Percentiles rank a stretch among this genome's conserved stretches.
These are phyloP conservation scores for Colletotrichum theobromicola DNA, from an alignment of 2,329 filamentous ascomycete species.

Conservation along the genomic window DNA sequence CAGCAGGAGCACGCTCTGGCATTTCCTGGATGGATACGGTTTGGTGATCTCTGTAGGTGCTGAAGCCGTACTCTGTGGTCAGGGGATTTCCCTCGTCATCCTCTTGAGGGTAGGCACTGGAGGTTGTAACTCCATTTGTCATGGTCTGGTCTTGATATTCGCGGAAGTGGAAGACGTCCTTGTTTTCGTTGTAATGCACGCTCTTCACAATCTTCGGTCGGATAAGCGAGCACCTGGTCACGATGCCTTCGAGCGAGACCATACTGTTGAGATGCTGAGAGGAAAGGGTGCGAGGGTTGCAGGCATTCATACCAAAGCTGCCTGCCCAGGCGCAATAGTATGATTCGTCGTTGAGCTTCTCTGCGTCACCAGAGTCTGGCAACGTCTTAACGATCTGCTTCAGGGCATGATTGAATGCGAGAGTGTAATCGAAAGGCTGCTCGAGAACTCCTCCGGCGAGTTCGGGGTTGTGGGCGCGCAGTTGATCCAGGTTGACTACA, in stretches of 20 bases:
- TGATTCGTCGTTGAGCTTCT: conserved; percentile 77
- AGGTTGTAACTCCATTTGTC: conserved; percentile 87
- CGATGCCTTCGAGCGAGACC: conserved; percentile 97
- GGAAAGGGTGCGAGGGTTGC: conserved; percentile 91
- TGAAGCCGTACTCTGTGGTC: conserved; percentile 94
- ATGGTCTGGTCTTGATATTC: conserved; percentile 98
- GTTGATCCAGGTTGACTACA: conserved; percentile 84
- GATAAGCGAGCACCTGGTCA: conserved; percentile 94
- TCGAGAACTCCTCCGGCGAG: conserved; percentile 81
- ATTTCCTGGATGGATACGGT: conserved; percentile 99
- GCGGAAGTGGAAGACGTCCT: conserved; percentile 84
- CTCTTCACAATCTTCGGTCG: conserved; percentile 98
- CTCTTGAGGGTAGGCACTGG: conserved; percentile 92
- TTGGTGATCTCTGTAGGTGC: conserved; percentile 94
- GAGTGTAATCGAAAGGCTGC: conserved; percentile 84
- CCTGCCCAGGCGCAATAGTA: conserved; percentile 99
- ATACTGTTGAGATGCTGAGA: conserved; percentile 93
- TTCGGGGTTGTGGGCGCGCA: conserved; percentile 84
- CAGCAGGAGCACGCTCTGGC: conserved; percentile 94
- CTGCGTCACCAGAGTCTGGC: conserved; percentile 75
- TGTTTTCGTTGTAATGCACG: conserved; percentile 92
- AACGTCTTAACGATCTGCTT: conserved; percentile 87
- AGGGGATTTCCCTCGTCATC: conserved; percentile 93
- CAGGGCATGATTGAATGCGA: conserved; percentile 89
- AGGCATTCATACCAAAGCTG: conserved; percentile 92